These are phyloP conservation scores for Hypoxylon fragiforme DNA, from an alignment of 495 filamentous ascomycete genomes.

Conservation along the genomic window DNA sequence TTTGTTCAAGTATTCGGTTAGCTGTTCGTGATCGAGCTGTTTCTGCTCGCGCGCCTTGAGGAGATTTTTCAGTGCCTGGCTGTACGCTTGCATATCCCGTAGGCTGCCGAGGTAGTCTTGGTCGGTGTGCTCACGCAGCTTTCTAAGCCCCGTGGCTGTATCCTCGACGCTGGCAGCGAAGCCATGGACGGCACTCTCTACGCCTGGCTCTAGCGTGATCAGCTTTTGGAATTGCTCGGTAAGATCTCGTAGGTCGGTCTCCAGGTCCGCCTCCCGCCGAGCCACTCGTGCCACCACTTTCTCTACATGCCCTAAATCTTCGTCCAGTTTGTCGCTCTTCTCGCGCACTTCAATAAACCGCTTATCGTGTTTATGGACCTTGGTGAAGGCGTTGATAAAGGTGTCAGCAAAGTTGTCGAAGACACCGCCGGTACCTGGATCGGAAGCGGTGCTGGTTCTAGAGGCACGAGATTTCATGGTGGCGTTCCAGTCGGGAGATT, in stretches of 20 bases:
- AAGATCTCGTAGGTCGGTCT: conserved; percentile 85
- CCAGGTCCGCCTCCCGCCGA: conserved; percentile 84
- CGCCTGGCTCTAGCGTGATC: conserved; percentile 83
- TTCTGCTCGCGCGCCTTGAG: conserved; percentile 96
- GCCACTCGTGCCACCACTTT: conserved; percentile 90
- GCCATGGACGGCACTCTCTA: conserved; percentile 74
- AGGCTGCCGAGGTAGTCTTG: conserved; percentile 91
- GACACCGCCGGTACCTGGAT: conserved; percentile 60
- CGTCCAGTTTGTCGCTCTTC: conserved; percentile 91
- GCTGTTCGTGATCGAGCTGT: conserved; percentile 93
- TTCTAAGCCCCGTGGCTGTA: conserved; percentile 71
- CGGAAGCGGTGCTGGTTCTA: conserved; percentile 58
- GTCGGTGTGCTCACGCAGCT: conserved; percentile 87
- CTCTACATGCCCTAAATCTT: conserved; percentile 89
- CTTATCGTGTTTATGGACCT: conserved; percentile 91
- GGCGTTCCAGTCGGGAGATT: conserved; percentile 92
- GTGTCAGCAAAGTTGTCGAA: conserved; percentile 93
- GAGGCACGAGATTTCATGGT: conserved; percentile 79
- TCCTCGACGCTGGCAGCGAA: conserved; percentile 88
- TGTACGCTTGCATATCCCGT: conserved; percentile 93
- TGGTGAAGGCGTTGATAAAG: conserved; percentile 97
- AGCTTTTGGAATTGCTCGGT: conserved; percentile 93
- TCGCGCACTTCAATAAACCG: conserved; percentile 94
- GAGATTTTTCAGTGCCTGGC: conserved; percentile 76
- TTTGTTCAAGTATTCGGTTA: conserved; percentile 94